Base-by-base conservation (phyloP, 768 basidiomycete genomes). In the Mycena galericulata region DNA sequence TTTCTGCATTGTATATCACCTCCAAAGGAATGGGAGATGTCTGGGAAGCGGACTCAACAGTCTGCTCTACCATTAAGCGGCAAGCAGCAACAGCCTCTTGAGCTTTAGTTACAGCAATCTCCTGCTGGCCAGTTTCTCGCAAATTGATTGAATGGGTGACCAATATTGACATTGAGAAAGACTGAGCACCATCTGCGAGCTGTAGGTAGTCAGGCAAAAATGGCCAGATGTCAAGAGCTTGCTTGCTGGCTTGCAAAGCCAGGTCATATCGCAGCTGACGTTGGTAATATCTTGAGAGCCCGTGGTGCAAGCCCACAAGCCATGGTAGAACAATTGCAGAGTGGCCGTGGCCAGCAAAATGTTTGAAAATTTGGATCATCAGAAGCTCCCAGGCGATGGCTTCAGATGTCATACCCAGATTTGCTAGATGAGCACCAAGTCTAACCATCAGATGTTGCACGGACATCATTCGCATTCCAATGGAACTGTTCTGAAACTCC, bases 61-160 rank as follows among this genome's bases (percentile, higher is more conserved):
- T 18, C 29, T 29, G 6, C 14, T 9, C 22, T 1, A 38, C 22
- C 61, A 62, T 20, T n/a, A 5, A 17, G 8, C 49, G 61, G 18
- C 41, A 50, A 11, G 40, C 7, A 4, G 38, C 41, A n/a, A 62
- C 26, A 14, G 61, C 61, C 15, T 51, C 49, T 62, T 53, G 49
- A 32, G 61, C 61, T 2, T 24, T n/a, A 27, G 50, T 29, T 30
- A 51, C 1, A 50, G 40, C 50, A 7, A 11, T 38, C 12, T 40
- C 40, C 7, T 26, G 17, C 11, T 29, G 46, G 11, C 38, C 38
- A 4, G n/a, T 36, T 17, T 18, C 30, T 18, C 11, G 10, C 29
- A 60, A 38, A 15, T 36, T 60, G 4, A 10, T 11, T 2, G 58
- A 36, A 49, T 60, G 58, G n/a, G 46, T 49, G 24, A n/a, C 32